These are phyloP conservation scores for Hordeum marinum DNA, from an alignment of 176 grass and related monocot species.

Conservation along the genomic window DNA sequence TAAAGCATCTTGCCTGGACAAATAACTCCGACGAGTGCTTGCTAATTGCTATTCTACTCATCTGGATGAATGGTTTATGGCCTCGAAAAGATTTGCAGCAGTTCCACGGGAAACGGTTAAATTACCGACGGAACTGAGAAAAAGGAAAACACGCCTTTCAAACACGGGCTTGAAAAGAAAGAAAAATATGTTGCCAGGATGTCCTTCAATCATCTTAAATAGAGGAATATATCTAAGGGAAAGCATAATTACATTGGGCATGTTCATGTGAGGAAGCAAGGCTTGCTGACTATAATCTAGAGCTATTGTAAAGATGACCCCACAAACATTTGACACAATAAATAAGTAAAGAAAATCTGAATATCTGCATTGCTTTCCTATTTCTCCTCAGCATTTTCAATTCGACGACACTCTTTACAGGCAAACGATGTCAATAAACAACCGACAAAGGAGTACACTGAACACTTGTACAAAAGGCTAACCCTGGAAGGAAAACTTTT, in stretches of 20 bases:
- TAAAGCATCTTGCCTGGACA: slow-evolving; percentile 28
- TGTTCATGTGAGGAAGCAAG: not conserved
- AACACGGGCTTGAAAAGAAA: not conserved
- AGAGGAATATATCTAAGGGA: not conserved
- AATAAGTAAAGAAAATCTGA: slow-evolving; percentile 7
- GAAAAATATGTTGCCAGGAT: not conserved
- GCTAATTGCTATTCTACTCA: not conserved
- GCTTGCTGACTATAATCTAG: not conserved
- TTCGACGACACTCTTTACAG: slow-evolving; percentile 23
- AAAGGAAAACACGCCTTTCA: not conserved
- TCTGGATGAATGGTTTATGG: not conserved
- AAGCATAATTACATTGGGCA: slow-evolving; percentile 3
- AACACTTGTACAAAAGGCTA: slow-evolving; percentile 28
- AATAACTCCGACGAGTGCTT: not conserved
- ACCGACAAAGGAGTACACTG: slow-evolving; percentile 15
- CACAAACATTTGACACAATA: not conserved
- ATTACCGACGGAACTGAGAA: not conserved
- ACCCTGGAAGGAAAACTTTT: slow-evolving; percentile 34
- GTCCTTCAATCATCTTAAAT: not conserved
- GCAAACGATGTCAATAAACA: slow-evolving; percentile 24
- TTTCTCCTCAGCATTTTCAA: not conserved
- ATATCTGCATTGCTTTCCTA: not conserved
- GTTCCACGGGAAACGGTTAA: not conserved
- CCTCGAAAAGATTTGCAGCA: not conserved
- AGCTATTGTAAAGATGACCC: not conserved